Base-by-base conservation (phyloP, 108 stramenopile genomes). In the Nitzschia sp. region DNA sequence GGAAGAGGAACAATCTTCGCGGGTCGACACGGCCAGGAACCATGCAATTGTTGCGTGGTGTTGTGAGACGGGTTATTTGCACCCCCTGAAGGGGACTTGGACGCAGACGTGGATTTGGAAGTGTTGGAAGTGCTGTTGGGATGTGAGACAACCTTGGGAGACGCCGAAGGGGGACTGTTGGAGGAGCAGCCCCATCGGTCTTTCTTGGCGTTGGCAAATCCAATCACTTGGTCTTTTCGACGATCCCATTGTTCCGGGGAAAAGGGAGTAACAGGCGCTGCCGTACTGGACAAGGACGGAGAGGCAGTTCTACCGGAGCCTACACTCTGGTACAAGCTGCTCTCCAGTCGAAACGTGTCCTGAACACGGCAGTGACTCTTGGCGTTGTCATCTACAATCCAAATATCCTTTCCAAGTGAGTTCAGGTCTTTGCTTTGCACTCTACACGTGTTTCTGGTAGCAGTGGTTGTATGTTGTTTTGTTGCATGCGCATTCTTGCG, bases 171-270 rank as follows among this genome's bases (percentile, higher is more conserved):
- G 3, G 22, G 19, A 22, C 20, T 54, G 22, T 19, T 54, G 22
- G 53, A 22, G 9, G 22, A 12, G 9, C 11, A 12, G 11, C 38
- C 29, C 57, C 57, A 58, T 39, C 57, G 57, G 38, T 58, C 38
- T n/a, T 20, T 58, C 38, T 58, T 58, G 57, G 57, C 57, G 25
- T 58, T 58, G 38, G 37, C 26, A 58, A 58, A 58, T 38, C 57
- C 57, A 37, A 58, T 37, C 38, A 58, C 57, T 15, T 25, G 38
- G 19, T 58, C 57, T 40, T 40, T 58, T 2, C 10, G 29, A 2
- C 57, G 57, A 58, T 58, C 57, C 57, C 57, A 58, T 25, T 58
- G 57, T 20, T 15, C 25, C 21, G 20, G 53, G 3, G 53, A 25
- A 55, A 25, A 21, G 53, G 20, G 53, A 12, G 53, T 21, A 1